These are phyloP conservation scores for Vaccinium darrowii DNA, from an alignment of 148 eudicot genomes.

Conservation along the genomic window DNA sequence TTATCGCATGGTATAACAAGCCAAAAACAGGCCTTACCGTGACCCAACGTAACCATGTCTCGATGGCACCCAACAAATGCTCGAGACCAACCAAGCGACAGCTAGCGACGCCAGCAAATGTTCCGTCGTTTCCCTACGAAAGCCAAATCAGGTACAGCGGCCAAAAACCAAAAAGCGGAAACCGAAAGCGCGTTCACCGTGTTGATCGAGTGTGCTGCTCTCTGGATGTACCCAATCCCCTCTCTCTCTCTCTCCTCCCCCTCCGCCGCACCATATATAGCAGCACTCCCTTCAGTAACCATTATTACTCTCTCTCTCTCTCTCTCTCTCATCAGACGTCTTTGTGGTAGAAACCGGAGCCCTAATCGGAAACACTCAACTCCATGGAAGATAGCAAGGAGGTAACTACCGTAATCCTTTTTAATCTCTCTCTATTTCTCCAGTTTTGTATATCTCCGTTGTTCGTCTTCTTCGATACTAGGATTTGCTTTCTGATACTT, in stretches of 20 bases:
- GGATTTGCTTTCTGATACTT: neutral
- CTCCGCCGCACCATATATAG: neutral
- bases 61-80: too few species aligned
- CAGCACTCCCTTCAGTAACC: neutral
- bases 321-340: neutral
- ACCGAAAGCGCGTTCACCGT: neutral
- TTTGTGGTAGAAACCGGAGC: neutral
- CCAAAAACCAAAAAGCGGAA: neutral
- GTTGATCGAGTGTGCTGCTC: neutral
- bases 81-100: too few species aligned
- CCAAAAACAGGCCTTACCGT: too few species aligned
- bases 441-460: too few species aligned
- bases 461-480: neutral
- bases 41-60: too few species aligned
- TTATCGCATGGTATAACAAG: too few species aligned
- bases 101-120: too few species aligned
- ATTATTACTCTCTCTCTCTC: neutral
- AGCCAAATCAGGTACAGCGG: neutral
- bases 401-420: conserved; percentile 8
- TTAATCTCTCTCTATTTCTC: neutral
- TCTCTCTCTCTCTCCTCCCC: neutral
- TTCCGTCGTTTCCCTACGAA: too few species aligned
- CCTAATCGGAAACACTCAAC: neutral
- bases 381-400: conserved; percentile 32
- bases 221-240: neutral